A percentile compares a stretch with the other conserved stretches of the same genome.
These are phyloP conservation scores for Cladophialophora exuberans DNA, from an alignment of 2,329 filamentous ascomycete genomes.

Conservation along the genomic window DNA sequence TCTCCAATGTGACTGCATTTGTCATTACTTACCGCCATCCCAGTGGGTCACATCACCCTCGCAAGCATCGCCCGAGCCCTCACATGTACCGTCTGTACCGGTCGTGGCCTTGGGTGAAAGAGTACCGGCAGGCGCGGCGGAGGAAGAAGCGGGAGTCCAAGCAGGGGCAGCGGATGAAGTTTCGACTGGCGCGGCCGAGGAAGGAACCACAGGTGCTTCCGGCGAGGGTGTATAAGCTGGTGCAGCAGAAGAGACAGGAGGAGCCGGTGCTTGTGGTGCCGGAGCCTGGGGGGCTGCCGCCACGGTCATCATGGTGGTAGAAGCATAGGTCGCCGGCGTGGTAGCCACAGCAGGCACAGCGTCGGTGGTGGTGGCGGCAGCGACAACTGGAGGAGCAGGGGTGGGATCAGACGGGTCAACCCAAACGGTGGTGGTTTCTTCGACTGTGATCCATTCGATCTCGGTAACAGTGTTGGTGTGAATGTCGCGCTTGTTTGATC, in stretches of 20 bases:
- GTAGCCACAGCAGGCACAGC: slow-evolving; percentile 9
- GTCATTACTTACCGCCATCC: slow-evolving; percentile 54
- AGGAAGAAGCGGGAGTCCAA: slow-evolving; percentile 1
- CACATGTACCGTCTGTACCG: slow-evolving; percentile 33
- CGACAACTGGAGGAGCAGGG: slow-evolving; percentile 6
- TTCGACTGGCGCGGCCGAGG: slow-evolving; percentile 5
- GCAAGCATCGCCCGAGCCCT: slow-evolving; percentile 42
- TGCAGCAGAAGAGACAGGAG: slow-evolving; percentile 11
- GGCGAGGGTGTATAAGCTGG: slow-evolving; percentile 27
- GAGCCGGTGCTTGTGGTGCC: slow-evolving; percentile 12
- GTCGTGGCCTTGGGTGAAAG: slow-evolving; percentile 14
- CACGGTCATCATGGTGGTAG: slow-evolving; percentile 20
- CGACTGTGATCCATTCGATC: slow-evolving; percentile 30
- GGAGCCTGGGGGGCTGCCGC: slow-evolving; percentile 17
- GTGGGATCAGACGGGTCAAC: slow-evolving; percentile 22
- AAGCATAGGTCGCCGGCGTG: slow-evolving; percentile 13
- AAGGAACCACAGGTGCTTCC: slow-evolving; percentile 35
- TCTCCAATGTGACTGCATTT: neutral
- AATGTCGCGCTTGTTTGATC: slow-evolving; percentile 14
- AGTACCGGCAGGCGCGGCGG: slow-evolving; percentile 7
- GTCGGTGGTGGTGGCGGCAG: slow-evolving; percentile 8
- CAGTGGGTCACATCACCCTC: slow-evolving; percentile 76
- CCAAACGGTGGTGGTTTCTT: slow-evolving; percentile 32
- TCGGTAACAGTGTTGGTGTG: slow-evolving; percentile 30
- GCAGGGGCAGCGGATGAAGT: slow-evolving; percentile 4